Percentiles rank a stretch among this genome's conserved stretches.
phyloP scores from a whole-genome alignment of 148 eudicot species.

The Rhododendron ovatum region DNA sequence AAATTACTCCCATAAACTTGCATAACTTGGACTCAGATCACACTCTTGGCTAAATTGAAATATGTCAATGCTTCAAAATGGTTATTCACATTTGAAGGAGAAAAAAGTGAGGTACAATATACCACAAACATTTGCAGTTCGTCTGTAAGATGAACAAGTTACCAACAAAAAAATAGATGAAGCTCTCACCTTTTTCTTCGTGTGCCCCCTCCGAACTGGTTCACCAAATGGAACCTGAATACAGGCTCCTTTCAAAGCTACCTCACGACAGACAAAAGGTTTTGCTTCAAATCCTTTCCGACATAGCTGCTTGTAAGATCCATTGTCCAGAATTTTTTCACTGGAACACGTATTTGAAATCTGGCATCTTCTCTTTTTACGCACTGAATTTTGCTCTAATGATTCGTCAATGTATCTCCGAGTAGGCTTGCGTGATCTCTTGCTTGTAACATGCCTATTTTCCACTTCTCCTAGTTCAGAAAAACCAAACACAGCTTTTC shows the following conservation, averaged over 20 bases:
- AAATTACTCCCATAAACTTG: background rate
- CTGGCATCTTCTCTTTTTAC: constrained; percentile 5
- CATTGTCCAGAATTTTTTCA: constrained; percentile 1
- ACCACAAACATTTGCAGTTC: background rate
- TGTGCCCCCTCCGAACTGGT: constrained; percentile 5
- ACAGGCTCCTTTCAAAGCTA: constrained; percentile 17
- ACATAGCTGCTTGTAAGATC: constrained; percentile 6
- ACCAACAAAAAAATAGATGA: background rate
- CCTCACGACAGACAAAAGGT: background rate
- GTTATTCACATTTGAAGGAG: background rate
- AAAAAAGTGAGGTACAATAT: background rate
- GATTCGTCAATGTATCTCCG: constrained; percentile 18
- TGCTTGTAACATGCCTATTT: background rate
- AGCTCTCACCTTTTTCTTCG: constrained; percentile 18
- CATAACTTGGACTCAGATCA: background rate
- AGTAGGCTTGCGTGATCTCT: constrained; percentile 22
- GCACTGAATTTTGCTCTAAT: constrained; percentile 5
- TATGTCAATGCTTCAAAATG: background rate
- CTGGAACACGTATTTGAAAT: background rate
- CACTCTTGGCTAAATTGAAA: background rate
- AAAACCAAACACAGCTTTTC: background rate
- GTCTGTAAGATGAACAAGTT: background rate
- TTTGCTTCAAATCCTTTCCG: constrained; percentile 2
- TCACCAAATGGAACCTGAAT: constrained; percentile 30
- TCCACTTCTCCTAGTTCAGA: constrained; percentile 2